Conservation (phyloP, 2,329 filamentous ascomycete species). For the Lizonia empirigonia region DNA sequence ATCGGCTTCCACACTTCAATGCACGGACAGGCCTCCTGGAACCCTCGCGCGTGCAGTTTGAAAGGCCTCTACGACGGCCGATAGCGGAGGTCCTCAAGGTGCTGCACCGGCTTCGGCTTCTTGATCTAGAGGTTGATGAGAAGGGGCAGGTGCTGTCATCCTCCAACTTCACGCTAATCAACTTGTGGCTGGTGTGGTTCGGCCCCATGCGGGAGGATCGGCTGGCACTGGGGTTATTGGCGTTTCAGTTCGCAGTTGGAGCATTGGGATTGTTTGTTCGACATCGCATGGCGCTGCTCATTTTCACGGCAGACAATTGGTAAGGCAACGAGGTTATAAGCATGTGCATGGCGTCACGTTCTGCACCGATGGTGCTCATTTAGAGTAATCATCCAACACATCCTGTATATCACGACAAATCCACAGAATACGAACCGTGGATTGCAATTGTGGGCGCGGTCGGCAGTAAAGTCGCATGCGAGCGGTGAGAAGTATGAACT, state of each 20-base stretch:
- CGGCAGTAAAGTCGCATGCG: conserved; percentile 3
- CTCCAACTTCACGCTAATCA: conserved; percentile 90
- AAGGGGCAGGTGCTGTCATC: conserved; percentile 76
- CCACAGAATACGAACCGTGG: background rate
- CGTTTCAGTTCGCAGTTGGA: conserved; percentile 77
- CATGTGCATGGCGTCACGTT: conserved; percentile 5
- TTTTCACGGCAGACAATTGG: conserved; percentile 88
- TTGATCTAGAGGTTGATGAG: conserved; percentile 70
- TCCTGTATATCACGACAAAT: conserved; percentile 2
- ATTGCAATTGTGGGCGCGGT: conserved; percentile 3
- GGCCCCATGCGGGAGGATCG: conserved; percentile 88
- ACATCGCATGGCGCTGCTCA: conserved; percentile 81
- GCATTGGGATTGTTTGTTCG: conserved; percentile 83
- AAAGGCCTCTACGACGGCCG: conserved; percentile 69
- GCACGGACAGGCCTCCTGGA: conserved; percentile 82
- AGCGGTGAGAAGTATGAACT: conserved; percentile 3
- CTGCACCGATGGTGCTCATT: background rate
- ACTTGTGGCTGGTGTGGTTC: conserved; percentile 95
- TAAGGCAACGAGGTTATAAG: conserved; percentile 18
- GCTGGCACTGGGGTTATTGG: conserved; percentile 77
- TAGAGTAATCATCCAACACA: background rate
- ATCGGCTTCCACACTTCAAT: conserved; percentile 89
- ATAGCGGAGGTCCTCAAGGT: conserved; percentile 70
- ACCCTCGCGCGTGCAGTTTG: conserved; percentile 78
- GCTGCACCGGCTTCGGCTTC: conserved; percentile 69